Base-by-base conservation (phyloP, 2,329 filamentous ascomycete species). In the Claviceps arundinis region DNA sequence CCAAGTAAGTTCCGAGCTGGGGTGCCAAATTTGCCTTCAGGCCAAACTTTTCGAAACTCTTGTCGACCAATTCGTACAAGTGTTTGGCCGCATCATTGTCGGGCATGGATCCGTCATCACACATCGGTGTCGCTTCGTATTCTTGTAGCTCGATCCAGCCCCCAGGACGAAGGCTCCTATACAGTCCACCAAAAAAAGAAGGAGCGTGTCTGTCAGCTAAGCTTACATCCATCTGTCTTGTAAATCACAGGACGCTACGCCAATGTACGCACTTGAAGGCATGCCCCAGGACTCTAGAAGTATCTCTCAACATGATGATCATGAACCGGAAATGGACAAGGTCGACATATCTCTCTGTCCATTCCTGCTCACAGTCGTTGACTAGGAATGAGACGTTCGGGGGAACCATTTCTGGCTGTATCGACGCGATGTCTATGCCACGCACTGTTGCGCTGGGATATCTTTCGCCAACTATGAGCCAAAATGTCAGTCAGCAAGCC, bases 81-180 rank as follows among this genome's bases (percentile, higher is more conserved):
- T 42, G 34, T 4, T 50, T 50, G 43, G 55, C 53, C 4, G 57
- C 47, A 26, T 58, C 54, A 41, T 58, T 52, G 6, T 52, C 49
- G 16, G 50, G 13, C 58, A 59, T 58, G 13, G 65, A 65, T 38
- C 58, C 64, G 51, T 68, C 65, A 56, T 70, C 68, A 54, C 65
- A 69, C 30, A 60, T 59, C 13, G 68, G 59, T 22, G 55, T 58
- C 42, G 60, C 60, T 49, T 67, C 62, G 37, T 68, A 58, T 42
- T 72, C 70, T 41, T 69, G 65, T n/a, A 71, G 61, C 58, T 74
- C 71, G 26, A 74, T 60, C 64, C 70, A 72, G 46, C 71, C 71
- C 42, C 72, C 71, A 1, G 72, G 71, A 34, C 63, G 62, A 1
- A 72, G 57, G 51, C 53, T 55, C 40, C 52, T 55, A 17, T n/a